These are phyloP conservation scores for Hypoxylon sp. DNA, from an alignment of 2,329 filamentous ascomycete genomes.

Conservation along the genomic window DNA sequence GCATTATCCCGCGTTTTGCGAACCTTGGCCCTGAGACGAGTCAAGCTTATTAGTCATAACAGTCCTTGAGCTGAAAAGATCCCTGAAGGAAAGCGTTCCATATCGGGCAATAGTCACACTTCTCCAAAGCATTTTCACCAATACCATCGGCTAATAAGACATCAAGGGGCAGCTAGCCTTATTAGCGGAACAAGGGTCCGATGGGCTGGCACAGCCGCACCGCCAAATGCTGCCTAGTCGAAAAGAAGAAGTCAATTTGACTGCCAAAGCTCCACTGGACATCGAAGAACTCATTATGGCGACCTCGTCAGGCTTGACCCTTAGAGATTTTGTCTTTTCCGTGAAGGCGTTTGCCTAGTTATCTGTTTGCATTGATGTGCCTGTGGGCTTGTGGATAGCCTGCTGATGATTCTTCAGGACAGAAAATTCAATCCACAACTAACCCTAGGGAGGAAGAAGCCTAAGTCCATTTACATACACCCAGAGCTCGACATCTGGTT, in stretches of 20 bases:
- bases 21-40: constrained; percentile 11
- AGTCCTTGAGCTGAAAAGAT: constrained; percentile 29
- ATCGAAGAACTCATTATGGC: constrained; percentile 1
- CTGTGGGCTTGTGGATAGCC: not conserved
- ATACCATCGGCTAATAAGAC: constrained; percentile 17
- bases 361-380: not conserved
- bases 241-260: constrained; percentile 22
- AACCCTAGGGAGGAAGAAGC: not conserved
- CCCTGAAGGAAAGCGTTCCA: constrained; percentile 14
- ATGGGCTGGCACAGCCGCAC: constrained; percentile 30
- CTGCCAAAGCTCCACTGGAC: constrained; percentile 27
- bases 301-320: constrained; percentile 8
- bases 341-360: not conserved
- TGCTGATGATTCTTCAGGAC: not conserved
- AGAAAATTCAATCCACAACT: not conserved
- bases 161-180: constrained; percentile 31
- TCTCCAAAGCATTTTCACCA: constrained; percentile 18
- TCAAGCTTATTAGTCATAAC: constrained; percentile 24
- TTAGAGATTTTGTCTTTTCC: not conserved
- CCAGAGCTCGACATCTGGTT: not conserved
- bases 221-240: constrained; percentile 5
- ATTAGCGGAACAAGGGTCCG: constrained; percentile 27
- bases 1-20: not conserved
- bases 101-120: constrained; percentile 12
- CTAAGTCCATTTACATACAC: not conserved